A percentile compares a stretch with the other conserved stretches of the same genome.
Conservation (phyloP, 345 rosid species). For the Pistacia vera region DNA sequence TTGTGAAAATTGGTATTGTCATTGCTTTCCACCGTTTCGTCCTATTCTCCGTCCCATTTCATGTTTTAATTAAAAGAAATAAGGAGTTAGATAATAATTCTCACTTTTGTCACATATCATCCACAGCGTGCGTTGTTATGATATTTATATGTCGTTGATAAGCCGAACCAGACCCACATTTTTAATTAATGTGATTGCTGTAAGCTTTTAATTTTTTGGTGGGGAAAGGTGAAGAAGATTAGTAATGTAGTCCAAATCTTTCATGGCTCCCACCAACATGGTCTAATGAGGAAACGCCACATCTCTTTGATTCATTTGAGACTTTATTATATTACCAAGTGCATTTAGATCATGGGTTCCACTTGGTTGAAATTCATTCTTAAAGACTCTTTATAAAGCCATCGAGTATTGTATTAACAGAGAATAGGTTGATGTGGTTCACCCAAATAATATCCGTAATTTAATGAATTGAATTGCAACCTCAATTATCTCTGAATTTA, state of each 20-base stretch:
- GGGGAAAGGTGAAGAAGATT: constrained; percentile 11
- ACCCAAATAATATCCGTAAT: background rate
- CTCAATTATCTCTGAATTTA: background rate
- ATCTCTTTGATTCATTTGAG: constrained; percentile 12
- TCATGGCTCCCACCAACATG: constrained; percentile 34
- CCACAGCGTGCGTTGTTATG: constrained; percentile 7
- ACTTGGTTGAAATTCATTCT: constrained; percentile 11
- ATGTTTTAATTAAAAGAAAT: background rate
- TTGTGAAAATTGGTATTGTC: background rate
- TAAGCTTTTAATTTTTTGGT: constrained; percentile 19
- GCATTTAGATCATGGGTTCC: constrained; percentile 37
- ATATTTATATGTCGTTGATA: constrained; percentile 22
- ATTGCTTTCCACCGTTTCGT: constrained; percentile 22
- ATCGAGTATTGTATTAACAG: background rate
- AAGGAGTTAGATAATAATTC: background rate
- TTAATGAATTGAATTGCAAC: background rate
- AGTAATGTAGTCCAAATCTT: constrained; percentile 26
- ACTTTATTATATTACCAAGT: constrained; percentile 19
- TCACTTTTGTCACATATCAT: constrained; percentile 17
- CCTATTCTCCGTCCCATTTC: constrained; percentile 25
- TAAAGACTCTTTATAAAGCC: constrained; percentile 4
- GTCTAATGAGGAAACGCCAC: constrained; percentile 36
- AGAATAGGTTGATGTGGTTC: background rate
- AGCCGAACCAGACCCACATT: constrained; percentile 23
- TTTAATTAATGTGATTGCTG: background rate